Base-by-base conservation (phyloP, 2,329 filamentous ascomycete genomes). In the Pseudogymnoascus sp. region DNA sequence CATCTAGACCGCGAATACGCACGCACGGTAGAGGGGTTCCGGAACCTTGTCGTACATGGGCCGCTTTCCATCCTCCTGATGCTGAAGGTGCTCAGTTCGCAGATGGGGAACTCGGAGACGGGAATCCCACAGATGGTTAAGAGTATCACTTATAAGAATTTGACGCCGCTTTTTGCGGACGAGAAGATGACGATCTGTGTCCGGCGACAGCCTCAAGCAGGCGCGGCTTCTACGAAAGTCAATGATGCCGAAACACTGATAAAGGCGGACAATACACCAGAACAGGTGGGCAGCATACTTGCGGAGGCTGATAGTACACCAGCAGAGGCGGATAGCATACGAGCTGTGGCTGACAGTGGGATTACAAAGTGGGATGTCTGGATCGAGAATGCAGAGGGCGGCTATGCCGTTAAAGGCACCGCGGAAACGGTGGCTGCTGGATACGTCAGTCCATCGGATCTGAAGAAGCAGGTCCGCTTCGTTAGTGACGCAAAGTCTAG, bases 21-120 rank as follows among this genome's bases (percentile, higher is more conserved):
- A 62, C 82, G 82, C 41, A 78, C 83, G 11, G 79, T 87, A 11
- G 95, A 98, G 75, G 90, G 90, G 10, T 87, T 96, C 73, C 81
- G 81, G 4, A 84, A 87, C 66, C 79, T 92, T 25, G 81, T 98
- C 14, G 90, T 98, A 63, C 95, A 98, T 71, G 95, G 95, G 0
- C 93, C 95, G 0, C 79, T 99, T 63, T 86, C 85, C 1, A 81
- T 96, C 43, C 87, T 88, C 0, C 79, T 98, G 5, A 86, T 97
- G 80, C 80, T 96, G 37, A 83, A 85, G 14, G 80, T 88, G 4
- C 75, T 96, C 23, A 77, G 80, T 60, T 76, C 77, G 14, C 78
- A 82, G 64, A 70, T 86, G 14, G 14, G 36, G 34, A 19, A 13
- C 45, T 51, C 23, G 23, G 72, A 73, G 3, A 67, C 72, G 13